Evolutionary conservation across 169 alveolate species (phyloP).

Genomic region (Plasmodium vinckei): DNA sequence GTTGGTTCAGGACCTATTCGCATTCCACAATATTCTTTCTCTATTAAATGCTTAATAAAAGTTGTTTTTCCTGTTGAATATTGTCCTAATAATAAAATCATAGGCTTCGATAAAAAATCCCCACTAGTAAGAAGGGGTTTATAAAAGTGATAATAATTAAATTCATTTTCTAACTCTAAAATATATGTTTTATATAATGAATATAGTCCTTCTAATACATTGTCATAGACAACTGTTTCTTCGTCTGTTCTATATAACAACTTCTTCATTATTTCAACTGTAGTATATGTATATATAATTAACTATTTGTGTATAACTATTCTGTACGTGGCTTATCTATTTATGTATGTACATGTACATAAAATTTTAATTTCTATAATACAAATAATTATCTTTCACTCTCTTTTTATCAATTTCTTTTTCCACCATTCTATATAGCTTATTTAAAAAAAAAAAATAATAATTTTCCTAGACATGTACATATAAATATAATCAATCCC

Average conservation of each 20-base stretch:
- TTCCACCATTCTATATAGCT: too few species aligned
- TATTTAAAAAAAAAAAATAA: too few species aligned
- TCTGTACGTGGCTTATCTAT: too few species aligned
- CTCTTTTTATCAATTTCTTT: too few species aligned
- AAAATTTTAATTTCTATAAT: too few species aligned
- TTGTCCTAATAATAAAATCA: conserved; percentile 85
- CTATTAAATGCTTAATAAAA: conserved; percentile 82
- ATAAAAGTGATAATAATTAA: conserved; percentile 78
- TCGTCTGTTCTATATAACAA: conserved; percentile 43
- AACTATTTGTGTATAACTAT: neutral
- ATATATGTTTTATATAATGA: conserved; percentile 58
- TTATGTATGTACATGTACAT: too few species aligned
- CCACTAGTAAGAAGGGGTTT: conserved; percentile 82
- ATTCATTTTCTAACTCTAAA: conserved; percentile 77
- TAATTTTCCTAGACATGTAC: too few species aligned
- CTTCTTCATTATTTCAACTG: conserved; percentile 31
- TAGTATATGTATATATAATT: neutral
- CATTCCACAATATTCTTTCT: conserved; percentile 82
- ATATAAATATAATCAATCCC: too few species aligned
- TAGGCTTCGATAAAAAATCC: conserved; percentile 83
- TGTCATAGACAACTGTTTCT: conserved; percentile 69
- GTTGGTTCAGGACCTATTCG: conserved; percentile 91
- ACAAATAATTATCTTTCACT: too few species aligned
- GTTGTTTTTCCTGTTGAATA: conserved; percentile 87
- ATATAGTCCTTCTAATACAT: conserved; percentile 64